Evolutionary conservation across 169 alveolate species (phyloP), one percentile per base, ranked within the genome.

Genomic region (Cryptosporidium tyzzeri): DNA sequence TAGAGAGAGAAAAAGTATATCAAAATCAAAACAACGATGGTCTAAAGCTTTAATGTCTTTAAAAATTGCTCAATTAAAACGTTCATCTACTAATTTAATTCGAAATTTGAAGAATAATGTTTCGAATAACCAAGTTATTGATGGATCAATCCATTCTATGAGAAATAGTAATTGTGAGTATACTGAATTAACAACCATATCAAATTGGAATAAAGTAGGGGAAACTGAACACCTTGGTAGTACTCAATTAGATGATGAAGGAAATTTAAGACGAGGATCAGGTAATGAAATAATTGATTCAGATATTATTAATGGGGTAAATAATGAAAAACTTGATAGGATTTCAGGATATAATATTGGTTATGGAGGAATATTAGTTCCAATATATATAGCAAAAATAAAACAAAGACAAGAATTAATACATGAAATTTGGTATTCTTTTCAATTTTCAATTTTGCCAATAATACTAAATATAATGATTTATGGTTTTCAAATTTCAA

Each of bases 371-470:
- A 73, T 73, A 55, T 41, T 73, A 1, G 86, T 73, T n/a, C 86
- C 86, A 23, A 37, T 73, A 21, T 73, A 73, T 73, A 73, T 73
- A n/a, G 86, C 86, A 14, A 73, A 73, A 16, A 73, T 73, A n/a
- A 73, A 73, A 23, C 86, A 73, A 58, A 73, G 71, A 58, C 86
- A 73, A 21, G 86, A 73, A 41, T 33, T 73, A 6, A 37, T 73
- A 41, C 86, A 59, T 58, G 86, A 73, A 39, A 55, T 73, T 29
- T 73, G 86, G 86, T 73, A 73, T 37, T 23, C 45, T 33, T 55
- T 73, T 5, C 86, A 73, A 41, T 73, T 73, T 73, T 73, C 86
- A 37, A 58, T 48, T 23, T 37, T 73, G 1, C 86, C 86, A 12
- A 21, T 73, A 9, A 21, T 73, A 8, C 55, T 73, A 12, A 73